Evolutionary conservation across 1,284 basidiomycete species (phyloP), one percentile per base, ranked within the genome.

Genomic region (Rhodotorula sp.): DNA sequence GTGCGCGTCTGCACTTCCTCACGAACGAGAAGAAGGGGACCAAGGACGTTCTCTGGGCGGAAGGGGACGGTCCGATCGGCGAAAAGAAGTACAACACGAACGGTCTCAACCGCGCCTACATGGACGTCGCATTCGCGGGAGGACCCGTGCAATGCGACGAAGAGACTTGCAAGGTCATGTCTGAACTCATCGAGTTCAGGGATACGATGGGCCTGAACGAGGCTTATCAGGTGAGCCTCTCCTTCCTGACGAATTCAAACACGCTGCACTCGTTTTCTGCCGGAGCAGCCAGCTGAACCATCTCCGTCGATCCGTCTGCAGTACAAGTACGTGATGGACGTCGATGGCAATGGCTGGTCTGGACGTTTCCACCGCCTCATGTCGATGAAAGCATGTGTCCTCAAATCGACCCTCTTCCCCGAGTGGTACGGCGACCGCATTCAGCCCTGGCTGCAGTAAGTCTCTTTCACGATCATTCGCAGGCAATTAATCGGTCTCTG

Each of bases 271-370:
- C 50, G 14, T 57, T 58, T 21, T 16, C 8, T 23, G 1, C 14
- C n/a, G 43, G 18, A 14, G 12, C 31, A 21, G 21, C 15, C 26
- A 8, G 21, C 50, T 48, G 19, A 28, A 6, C 8, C 4, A 5
- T 26, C 8, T 34, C 6, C 47, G 10, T 5, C 21, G 19, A 8
- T 6, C 23, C 21, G 8, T 21, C 56, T 43, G 55, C 67, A 77
- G 72, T 79, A 78, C 71, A 79, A 79, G 66, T 79, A 79, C 68
- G 74, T 78, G 5, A 77, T 78, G 60, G 79, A 79, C 63, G 74
- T 79, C 19, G 78, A 79, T 60, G 77, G 79, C 26, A 79, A 79
- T 68, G 77, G 76, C 48, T 77, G 75, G 77, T 76, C 73, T 31
- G 78, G 78, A 8, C 70, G 78, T 12, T 78, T 78, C 71, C 78